Evolutionary conservation across 2,329 filamentous ascomycete genomes (phyloP), one percentile per base, ranked within the genome.

Genomic region (Penicillium vulpinum): DNA sequence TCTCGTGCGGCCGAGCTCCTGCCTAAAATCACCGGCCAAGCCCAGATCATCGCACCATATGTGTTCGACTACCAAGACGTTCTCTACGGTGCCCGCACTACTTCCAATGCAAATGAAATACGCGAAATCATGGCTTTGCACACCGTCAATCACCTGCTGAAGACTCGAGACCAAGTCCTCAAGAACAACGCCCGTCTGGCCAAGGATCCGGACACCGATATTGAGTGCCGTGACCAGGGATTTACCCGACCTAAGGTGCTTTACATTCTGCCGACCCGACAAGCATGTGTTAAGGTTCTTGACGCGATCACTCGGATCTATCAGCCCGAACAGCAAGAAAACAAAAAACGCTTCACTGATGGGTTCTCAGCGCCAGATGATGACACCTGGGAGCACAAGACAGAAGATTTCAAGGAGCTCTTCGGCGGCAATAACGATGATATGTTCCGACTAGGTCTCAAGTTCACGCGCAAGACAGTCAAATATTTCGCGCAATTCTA

Each of bases 391-490:
- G 79, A 84, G 9, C 86, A 90, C 69, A 91, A 91, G 69, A 88
- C 94, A 0, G 88, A 88, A 3, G 94, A 97, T 72, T 97, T 96
- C 75, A 82, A 84, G 24, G 90, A 96, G 55, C 82, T 97, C 0
- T 99, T 99, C 69, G 88, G 88, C 59, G 94, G 94, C 57, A 97
- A 97, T 71, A 91, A 96, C 71, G 94, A 97, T 71, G 94, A 99
- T 76, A 94, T 95, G 84, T 99, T 97, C 78, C 87, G 93, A 3
- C 80, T 97, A 2, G 94, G 93, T n/a, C 76, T 99, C 70, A 99
- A 97, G 75, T 95, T 99, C 73, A 97, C 94, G 0, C 86, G 94
- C 59, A 97, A 97, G 76, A 96, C 92, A 0, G 82, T 97, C 70
- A 97, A 97, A 73, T 94, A 90, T 72, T 99, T 96, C 77, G 85